Conservation (phyloP, 2,329 filamentous ascomycete genomes). For the Fusarium lyarnte region DNA sequence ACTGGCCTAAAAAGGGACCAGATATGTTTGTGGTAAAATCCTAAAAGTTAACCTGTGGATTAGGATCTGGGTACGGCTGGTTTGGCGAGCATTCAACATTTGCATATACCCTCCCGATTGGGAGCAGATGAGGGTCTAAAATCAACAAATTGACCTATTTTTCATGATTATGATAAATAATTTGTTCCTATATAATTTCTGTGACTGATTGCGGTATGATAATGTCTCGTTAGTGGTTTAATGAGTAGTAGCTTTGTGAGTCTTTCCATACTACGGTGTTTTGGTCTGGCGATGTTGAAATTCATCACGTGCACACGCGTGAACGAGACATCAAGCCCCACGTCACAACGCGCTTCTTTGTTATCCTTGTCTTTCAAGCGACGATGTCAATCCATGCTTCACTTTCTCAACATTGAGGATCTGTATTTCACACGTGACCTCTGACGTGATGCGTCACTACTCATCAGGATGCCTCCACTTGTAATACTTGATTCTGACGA, state of each 20-base stretch:
- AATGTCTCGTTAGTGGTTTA: background rate
- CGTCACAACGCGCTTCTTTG: constrained; percentile 25
- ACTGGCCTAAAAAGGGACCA: constrained; percentile 48
- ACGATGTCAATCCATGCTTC: constrained; percentile 8
- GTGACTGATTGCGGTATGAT: background rate
- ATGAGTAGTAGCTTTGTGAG: background rate
- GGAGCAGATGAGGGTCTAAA: constrained; percentile 43
- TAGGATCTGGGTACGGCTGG: constrained; percentile 45
- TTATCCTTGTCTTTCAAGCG: background rate
- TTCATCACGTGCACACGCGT: constrained; percentile 38
- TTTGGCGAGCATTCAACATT: constrained; percentile 54
- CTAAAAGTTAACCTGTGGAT: constrained; percentile 50
- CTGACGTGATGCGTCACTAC: constrained; percentile 2
- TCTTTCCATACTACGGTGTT: background rate
- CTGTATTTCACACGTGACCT: background rate
- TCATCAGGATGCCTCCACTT: constrained; percentile 35
- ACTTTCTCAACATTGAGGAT: background rate
- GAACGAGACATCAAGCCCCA: constrained; percentile 1
- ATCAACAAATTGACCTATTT: constrained; percentile 45
- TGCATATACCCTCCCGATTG: constrained; percentile 50
- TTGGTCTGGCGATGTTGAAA: background rate
- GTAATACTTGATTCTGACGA: constrained; percentile 54
- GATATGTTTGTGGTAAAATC: constrained; percentile 49
- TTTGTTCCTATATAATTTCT: background rate
- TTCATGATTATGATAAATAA: constrained; percentile 38